Base-by-base conservation (phyloP, 73 alveolate species). In the Paramecium pentaurelia region DNA sequence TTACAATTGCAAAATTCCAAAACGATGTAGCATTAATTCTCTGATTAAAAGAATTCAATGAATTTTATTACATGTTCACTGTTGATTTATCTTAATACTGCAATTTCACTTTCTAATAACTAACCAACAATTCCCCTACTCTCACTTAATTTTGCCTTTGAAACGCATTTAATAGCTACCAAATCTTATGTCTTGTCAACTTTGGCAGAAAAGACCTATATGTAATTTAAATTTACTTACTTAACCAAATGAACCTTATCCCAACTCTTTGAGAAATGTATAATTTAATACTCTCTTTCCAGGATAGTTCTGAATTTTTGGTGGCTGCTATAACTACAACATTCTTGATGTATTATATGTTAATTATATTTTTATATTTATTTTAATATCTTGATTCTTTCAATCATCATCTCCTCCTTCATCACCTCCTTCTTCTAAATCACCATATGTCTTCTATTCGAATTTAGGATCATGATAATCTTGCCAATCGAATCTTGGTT, bases 361-460 rank as follows among this genome's bases (percentile, higher is more conserved):
- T n/a, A 54, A 54, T 54, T 64, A 14, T 34, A 64, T 64, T 64
- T 64, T 32, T 28, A 12, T 64, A 25, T 64, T 64, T 20, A 64
- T 64, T n/a, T 60, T 60, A 8, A 64, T 64, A 64, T 80, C 73
- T 54, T 54, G 70, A 54, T 20, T 54, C 30, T 54, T 51, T 80
- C 91, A 80, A 80, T 80, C 91, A 80, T 80, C 91, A 80, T 80
- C 91, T 45, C 91, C 91, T 80, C 91, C 91, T 80, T 80, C 91
- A 80, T 80, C 91, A 45, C 77, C 71, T 80, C 91, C 91, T 49
- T 80, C 91, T 49, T 80, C 91, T 47, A 80, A 49, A 47, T 80
- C 91, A 80, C 91, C 91, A 80, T 80, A 80, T 8, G 75, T 49
- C 34, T 80, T 80, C 27, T 80, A 47, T 22, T 80, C 91, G 27